Conservation (phyloP, 306 rosid genomes). For the Sindora glabra region DNA sequence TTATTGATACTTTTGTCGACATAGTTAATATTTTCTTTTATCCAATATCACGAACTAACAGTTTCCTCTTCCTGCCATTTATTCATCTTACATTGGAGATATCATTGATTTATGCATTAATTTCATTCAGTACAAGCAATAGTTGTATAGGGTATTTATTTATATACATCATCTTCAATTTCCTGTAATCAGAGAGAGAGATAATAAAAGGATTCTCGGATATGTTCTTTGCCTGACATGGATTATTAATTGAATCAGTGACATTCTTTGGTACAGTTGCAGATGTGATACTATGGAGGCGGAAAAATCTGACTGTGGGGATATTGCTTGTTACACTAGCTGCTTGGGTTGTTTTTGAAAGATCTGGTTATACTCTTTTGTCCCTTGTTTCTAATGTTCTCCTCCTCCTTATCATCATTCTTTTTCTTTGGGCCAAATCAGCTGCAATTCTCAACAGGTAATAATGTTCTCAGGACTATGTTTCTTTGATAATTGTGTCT, state of each 20-base stretch:
- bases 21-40: background rate
- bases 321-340: slow-evolving; percentile 54
- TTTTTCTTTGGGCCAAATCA: slow-evolving; percentile 95
- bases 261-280: slow-evolving; percentile 51
- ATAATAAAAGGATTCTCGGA: slow-evolving; percentile 5
- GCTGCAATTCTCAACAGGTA: slow-evolving; percentile 95
- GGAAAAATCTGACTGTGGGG: slow-evolving; percentile 56
- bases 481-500: slow-evolving; percentile 12
- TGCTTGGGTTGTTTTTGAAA: slow-evolving; percentile 87
- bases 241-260: slow-evolving; percentile 18
- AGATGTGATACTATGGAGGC: slow-evolving; percentile 86
- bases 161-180: background rate
- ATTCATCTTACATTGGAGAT: background rate
- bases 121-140: slow-evolving; percentile 1
- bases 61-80: background rate
- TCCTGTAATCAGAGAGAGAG: background rate
- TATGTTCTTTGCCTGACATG: slow-evolving; percentile 3
- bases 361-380: slow-evolving; percentile 83
- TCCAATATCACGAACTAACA: background rate
- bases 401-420: slow-evolving; percentile 74
- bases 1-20: background rate
- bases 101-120: too few species aligned
- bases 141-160: slow-evolving; percentile 1
- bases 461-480: background rate
- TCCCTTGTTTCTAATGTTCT: slow-evolving; percentile 84